phyloP scores from a whole-genome alignment of 768 basidiomycete genomes.

The Amanita rubescens region DNA sequence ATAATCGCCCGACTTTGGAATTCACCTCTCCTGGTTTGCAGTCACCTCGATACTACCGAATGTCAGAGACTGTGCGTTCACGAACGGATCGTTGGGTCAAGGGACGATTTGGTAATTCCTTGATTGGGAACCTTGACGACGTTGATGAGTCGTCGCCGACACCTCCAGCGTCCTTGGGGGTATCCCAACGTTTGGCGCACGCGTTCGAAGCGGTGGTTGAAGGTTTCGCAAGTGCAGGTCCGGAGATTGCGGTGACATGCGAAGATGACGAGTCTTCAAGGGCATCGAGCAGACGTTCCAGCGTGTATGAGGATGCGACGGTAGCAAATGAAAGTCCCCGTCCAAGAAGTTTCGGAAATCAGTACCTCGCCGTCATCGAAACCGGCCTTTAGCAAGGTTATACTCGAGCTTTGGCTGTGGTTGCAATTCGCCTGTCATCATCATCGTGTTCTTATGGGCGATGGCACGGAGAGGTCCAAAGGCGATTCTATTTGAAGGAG shows the following conservation, averaged over 20 bases:
- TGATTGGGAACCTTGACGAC: constrained; percentile 3
- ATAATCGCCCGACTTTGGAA: constrained; percentile 6
- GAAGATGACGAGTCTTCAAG: background rate
- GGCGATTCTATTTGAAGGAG: constrained; percentile 36
- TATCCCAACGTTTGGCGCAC: constrained; percentile 33
- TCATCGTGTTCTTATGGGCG: constrained; percentile 71
- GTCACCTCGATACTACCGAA: constrained; percentile 29
- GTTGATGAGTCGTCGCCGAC: constrained; percentile 10
- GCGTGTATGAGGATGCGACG: constrained; percentile 4
- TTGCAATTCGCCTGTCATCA: constrained; percentile 70
- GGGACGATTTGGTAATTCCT: constrained; percentile 39
- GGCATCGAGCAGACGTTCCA: constrained; percentile 2
- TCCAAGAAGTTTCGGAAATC: background rate
- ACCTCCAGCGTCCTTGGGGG: constrained; percentile 16
- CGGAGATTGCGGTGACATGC: background rate
- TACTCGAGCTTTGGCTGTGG: constrained; percentile 81
- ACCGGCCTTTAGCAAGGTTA: constrained; percentile 28
- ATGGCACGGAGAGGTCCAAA: constrained; percentile 76
- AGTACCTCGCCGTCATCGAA: constrained; percentile 11
- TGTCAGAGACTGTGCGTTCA: constrained; percentile 46
- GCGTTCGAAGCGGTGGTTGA: constrained; percentile 42
- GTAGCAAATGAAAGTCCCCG: background rate
- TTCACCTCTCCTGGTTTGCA: constrained; percentile 13
- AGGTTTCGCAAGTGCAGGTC: constrained; percentile 18
- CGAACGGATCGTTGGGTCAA: constrained; percentile 56